These are phyloP conservation scores for Rhodamnia argentea DNA, from an alignment of 345 rosid species.

Conservation along the genomic window DNA sequence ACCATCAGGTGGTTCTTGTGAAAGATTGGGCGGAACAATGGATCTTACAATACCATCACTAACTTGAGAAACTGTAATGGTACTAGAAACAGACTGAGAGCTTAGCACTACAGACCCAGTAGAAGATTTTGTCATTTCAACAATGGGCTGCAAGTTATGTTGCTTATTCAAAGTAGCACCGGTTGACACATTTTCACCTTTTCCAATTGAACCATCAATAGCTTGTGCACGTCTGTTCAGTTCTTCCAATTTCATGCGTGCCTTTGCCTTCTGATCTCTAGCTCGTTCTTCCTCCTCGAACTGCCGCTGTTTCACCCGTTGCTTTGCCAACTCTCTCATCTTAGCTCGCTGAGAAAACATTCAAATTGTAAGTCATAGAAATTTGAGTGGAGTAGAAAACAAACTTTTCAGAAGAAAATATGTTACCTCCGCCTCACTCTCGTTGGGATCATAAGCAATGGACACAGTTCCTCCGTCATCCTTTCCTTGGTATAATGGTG, in stretches of 20 bases:
- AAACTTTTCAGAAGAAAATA: not conserved
- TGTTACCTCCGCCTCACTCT: slow-evolving; percentile 41
- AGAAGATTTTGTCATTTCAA: slow-evolving; percentile 14
- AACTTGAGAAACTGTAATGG: not conserved
- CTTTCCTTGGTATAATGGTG: slow-evolving; percentile 17
- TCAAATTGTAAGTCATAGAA: slow-evolving; percentile 1
- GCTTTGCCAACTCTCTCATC: slow-evolving; percentile 67
- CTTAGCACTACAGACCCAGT: slow-evolving; percentile 14
- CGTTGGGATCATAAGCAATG: slow-evolving; percentile 29
- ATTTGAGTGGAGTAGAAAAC: not conserved
- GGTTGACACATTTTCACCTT: slow-evolving; percentile 21
- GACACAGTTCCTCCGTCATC: slow-evolving; percentile 29
- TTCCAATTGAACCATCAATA: slow-evolving; percentile 31
- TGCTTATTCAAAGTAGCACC: slow-evolving; percentile 21
- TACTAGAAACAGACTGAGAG: slow-evolving; percentile 6
- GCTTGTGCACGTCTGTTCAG: slow-evolving; percentile 61
- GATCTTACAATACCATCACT: slow-evolving; percentile 25
- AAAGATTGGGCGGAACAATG: slow-evolving; percentile 9
- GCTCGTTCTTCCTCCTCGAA: slow-evolving; percentile 87
- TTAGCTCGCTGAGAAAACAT: slow-evolving; percentile 49
- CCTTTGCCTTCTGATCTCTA: slow-evolving; percentile 87
- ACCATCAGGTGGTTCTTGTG: slow-evolving; percentile 20
- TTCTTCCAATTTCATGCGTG: slow-evolving; percentile 74
- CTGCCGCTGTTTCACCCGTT: slow-evolving; percentile 57
- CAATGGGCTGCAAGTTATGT: slow-evolving; percentile 18